Conservation (phyloP, 306 rosid genomes). For the Ziziphus jujuba region DNA sequence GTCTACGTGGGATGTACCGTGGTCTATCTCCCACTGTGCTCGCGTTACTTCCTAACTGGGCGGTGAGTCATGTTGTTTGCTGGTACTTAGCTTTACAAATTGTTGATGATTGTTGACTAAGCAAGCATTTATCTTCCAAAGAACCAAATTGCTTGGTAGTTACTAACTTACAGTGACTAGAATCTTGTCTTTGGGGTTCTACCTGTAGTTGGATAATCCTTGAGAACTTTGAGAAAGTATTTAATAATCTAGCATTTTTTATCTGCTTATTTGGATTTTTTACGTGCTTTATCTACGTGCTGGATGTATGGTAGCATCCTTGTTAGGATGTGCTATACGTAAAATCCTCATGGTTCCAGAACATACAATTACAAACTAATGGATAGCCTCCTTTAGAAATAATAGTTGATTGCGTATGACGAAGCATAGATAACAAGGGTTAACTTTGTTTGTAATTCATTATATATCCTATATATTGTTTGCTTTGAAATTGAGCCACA, state of each 20-base stretch:
- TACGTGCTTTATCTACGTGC: too few relatives aligned
- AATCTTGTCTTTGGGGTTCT: neutral
- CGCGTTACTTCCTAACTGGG: conserved; percentile 92
- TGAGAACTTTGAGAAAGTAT: conserved; percentile 4
- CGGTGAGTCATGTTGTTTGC: conserved; percentile 51
- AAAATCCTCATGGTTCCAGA: neutral
- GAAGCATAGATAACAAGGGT: neutral
- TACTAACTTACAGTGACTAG: neutral
- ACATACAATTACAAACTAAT: neutral
- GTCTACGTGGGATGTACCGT: conserved; percentile 88
- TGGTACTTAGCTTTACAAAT: neutral
- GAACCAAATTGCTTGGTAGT: conserved; percentile 4
- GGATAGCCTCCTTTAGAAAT: neutral
- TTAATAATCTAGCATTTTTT: neutral
- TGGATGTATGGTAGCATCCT: neutral
- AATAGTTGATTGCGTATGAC: neutral
- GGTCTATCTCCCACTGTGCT: conserved; percentile 84
- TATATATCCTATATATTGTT: neutral
- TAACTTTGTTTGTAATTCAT: neutral
- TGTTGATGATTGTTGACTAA: neutral
- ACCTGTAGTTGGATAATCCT: neutral
- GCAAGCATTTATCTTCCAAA: neutral
- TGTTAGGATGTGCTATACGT: neutral
- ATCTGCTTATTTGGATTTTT: too few relatives aligned
- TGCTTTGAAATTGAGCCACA: neutral